Conservation (phyloP, 2,329 filamentous ascomycete species). For the Venturia carpophila region DNA sequence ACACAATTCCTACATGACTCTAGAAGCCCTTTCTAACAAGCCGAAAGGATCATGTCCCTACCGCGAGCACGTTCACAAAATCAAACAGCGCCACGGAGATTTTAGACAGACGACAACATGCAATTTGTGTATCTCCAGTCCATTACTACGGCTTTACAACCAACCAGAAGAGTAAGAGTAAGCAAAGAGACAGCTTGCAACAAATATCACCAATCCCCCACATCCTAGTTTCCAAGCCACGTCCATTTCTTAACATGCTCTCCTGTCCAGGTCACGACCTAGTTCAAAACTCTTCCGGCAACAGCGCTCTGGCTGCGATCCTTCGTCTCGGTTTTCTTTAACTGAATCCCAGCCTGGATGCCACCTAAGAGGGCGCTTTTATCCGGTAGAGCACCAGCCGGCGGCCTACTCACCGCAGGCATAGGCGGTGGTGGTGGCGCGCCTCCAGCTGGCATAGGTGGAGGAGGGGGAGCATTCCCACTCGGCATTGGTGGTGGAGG, state of each 20-base stretch:
- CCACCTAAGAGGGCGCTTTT: slow-evolving; percentile 64
- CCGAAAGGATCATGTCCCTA: too few relatives aligned
- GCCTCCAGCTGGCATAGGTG: slow-evolving; percentile 34
- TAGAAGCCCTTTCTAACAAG: too few relatives aligned
- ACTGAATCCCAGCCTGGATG: slow-evolving; percentile 68
- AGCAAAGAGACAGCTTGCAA: neutral
- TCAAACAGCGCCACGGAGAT: too few relatives aligned
- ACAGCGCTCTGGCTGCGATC: slow-evolving; percentile 68
- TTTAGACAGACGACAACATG: neutral
- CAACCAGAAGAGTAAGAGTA: neutral
- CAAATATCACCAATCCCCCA: neutral
- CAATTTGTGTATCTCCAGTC: slow-evolving; percentile 6
- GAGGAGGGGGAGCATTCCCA: slow-evolving; percentile 37
- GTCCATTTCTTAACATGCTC: neutral
- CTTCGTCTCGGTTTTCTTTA: slow-evolving; percentile 85
- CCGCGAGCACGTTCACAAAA: too few relatives aligned
- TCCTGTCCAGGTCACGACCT: neutral
- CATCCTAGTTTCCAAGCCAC: neutral
- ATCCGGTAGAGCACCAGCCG: slow-evolving; percentile 21
- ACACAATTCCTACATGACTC: too few relatives aligned
- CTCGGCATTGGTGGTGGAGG: slow-evolving; percentile 41
- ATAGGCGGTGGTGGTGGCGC: slow-evolving; percentile 37
- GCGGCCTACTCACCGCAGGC: slow-evolving; percentile 27
- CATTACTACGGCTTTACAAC: neutral
- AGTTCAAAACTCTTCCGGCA: slow-evolving; percentile 62